Evolutionary conservation across 2,329 filamentous ascomycete species (phyloP), one percentile per base, ranked within the genome.

Genomic region (Mycosphaerelloides madeirae): DNA sequence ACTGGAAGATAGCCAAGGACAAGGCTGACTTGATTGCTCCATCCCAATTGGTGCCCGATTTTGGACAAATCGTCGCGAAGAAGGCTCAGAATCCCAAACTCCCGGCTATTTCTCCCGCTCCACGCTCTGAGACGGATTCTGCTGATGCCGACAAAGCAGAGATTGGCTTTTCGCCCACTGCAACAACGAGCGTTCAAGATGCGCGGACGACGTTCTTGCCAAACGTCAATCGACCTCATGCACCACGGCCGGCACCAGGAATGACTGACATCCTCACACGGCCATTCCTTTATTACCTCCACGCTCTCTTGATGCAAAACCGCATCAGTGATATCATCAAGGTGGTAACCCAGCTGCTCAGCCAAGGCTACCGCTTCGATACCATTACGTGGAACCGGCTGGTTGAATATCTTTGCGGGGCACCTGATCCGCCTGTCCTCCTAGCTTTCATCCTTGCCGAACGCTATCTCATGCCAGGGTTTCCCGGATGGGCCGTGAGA

Each of bases 401-500:
- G 52, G 76, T 95, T 43, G 79, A 84, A 56, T 67, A 75, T 39
- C 78, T 96, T 20, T 79, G 81, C 18, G 69, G 73, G 12, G 72
- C 80, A 42, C 74, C 76, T 35, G 62, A 62, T 18, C 58, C 64
- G 13, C 73, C 76, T 35, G 76, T 77, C 56, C 67, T 79, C 37
- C 73, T 83, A 15, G 89, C 89, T 29, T 95, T 93, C 66, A 62
- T 69, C 16, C 68, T 83, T 40, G 91, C 86, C 61, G 91, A 97
- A 68, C 68, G 74, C 19, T 79, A 80, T 48, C 81, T 97, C 43
- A 94, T 95, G 78, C 75, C 78, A 1, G 74, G 78, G 28, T 95
- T 89, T 78, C 77, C 78, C 9, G 87, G 88, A 18, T 96, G 89
- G 87, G 22, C 60, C 56, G 22, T 25, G 9, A 25, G 22, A 5